phyloP scores from a whole-genome alignment of 1,284 basidiomycete genomes.

The Rhizoctonia solani region DNA sequence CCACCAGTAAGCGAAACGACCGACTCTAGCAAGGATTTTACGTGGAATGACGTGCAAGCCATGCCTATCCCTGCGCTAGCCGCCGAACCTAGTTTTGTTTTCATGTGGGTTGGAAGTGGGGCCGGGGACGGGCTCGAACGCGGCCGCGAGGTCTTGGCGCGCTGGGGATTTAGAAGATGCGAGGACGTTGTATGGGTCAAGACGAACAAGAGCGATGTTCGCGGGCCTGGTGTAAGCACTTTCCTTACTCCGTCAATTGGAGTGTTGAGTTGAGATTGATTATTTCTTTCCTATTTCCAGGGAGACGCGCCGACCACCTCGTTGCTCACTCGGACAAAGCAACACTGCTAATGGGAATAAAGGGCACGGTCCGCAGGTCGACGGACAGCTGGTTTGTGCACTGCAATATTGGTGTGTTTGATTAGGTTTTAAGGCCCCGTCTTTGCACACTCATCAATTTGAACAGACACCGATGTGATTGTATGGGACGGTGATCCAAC shows the following conservation, averaged over 20 bases:
- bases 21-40: conserved; percentile 51
- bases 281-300: conserved; percentile 45
- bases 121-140: conserved; percentile 89
- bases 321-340: conserved; percentile 84
- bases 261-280: neutral
- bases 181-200: conserved; percentile 98
- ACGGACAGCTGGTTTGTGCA: conserved; percentile 96
- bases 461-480: conserved; percentile 89
- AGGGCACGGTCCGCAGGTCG: conserved; percentile 91
- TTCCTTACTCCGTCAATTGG: neutral
- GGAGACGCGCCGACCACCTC: conserved; percentile 82
- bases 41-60: conserved; percentile 81
- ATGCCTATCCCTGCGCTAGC: conserved; percentile 84
- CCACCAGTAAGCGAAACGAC: conserved; percentile 77
- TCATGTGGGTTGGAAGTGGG: conserved; percentile 95
- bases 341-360: conserved; percentile 99
- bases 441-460: conserved; percentile 10
- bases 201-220: conserved; percentile 74
- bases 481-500: conserved; percentile 87
- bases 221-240: conserved; percentile 70
- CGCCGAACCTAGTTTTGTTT: conserved; percentile 90
- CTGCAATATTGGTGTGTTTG: conserved; percentile 84
- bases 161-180: conserved; percentile 94
- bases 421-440: neutral
- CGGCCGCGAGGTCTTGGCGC: conserved; percentile 86